phyloP scores from a whole-genome alignment of 345 rosid genomes.

The Heritiera fomes region DNA sequence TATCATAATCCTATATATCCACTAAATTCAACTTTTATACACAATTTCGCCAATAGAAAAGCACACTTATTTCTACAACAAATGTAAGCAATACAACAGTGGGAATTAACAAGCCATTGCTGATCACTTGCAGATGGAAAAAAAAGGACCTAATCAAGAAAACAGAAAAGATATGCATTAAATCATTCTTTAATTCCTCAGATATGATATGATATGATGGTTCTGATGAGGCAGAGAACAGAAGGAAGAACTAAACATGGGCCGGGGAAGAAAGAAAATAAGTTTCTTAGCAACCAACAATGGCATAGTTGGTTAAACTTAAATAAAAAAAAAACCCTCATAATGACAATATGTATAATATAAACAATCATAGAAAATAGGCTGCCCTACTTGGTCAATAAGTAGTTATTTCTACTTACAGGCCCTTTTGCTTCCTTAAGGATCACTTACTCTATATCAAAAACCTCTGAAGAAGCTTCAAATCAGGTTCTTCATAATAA shows the following conservation, averaged over 20 bases:
- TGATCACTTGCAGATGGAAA: not conserved
- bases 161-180: not conserved
- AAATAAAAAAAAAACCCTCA: constrained; percentile 28
- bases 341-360: constrained; percentile 37
- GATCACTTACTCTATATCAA: constrained; percentile 34
- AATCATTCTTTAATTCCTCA: not conserved
- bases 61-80: not conserved
- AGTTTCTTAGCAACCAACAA: constrained; percentile 37
- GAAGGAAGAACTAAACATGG: constrained; percentile 20
- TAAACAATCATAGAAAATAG: constrained; percentile 49
- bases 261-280: constrained; percentile 17
- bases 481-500: constrained; percentile 40
- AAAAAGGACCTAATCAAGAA: not conserved
- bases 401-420: constrained; percentile 47
- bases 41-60: not conserved
- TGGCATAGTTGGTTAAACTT: constrained; percentile 35
- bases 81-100: not conserved
- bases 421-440: constrained; percentile 31
- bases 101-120: not conserved
- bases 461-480: constrained; percentile 46
- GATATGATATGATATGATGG: not conserved
- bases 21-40: not conserved
- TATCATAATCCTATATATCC: not conserved
- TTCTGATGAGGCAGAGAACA: not conserved
- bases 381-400: constrained; percentile 53